Evolutionary conservation across 192 early-diverging fungal genomes (phyloP), one percentile per base, ranked within the genome.

Genomic region (Coemansia reversa): DNA sequence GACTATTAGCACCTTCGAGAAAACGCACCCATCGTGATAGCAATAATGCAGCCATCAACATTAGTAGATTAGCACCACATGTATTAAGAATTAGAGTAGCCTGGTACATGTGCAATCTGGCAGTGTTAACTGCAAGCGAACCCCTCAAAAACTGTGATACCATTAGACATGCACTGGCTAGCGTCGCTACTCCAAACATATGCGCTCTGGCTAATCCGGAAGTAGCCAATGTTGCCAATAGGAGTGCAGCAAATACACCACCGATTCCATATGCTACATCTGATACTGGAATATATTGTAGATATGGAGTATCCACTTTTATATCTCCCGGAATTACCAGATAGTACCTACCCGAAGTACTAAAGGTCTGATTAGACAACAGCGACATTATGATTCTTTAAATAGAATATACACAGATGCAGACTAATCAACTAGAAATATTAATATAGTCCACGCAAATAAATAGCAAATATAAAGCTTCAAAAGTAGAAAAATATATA

Each of bases 121-220:
- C 33, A 24, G 25, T 60, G 16, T 22, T 18, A 8, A 7, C 7
- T 2, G 32, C 39, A 19, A 72, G 52, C 4, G 72, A 63, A 16
- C 60, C 76, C 9, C 72, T 67, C 23, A 79, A 62, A 35, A 79
- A 74, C 29, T 67, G 30, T 9, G 76, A 74, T 5, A 51, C 39
- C 28, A 66, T 54, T 33, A 74, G 56, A 16, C 56, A 52, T 5
- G 55, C 28, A 49, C 66, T 63, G 25, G 42, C 33, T 0, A 70
- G 5, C 0, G 55, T n/a, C 1, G 62, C 76, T 12, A 48, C 54
- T 0, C 29, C 6, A 35, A 56, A 70, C 22, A 51, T 52, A 20
- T 42, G 60, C 11, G 58, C 42, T 0, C 62, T 59, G 0, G 64
- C 42, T 23, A 70, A 18, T 4, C 35, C 30, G 0, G 57, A 39